Percentiles rank a stretch among this genome's conserved stretches.
Evolutionary conservation across 495 filamentous ascomycete genomes (phyloP).

Genomic region (Daldinia grandis): DNA sequence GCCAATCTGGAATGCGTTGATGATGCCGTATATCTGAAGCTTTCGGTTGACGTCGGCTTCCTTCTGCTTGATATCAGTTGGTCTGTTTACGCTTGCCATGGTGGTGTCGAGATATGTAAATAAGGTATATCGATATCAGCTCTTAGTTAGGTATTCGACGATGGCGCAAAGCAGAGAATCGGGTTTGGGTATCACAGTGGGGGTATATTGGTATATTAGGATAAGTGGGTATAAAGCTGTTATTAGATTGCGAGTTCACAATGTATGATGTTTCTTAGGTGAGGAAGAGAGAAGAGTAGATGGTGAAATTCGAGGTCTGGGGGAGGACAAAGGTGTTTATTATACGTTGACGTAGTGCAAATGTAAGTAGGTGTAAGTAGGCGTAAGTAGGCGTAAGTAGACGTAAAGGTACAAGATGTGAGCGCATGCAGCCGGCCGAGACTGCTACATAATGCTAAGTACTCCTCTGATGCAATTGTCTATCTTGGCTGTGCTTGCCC

Average conservation of each 20-base stretch:
- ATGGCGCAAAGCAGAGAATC: slow-evolving; percentile 10
- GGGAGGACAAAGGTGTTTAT: slow-evolving; percentile 31
- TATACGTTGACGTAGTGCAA: slow-evolving; percentile 38
- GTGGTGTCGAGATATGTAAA: slow-evolving; percentile 13
- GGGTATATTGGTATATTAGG: slow-evolving; percentile 23
- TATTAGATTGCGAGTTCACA: slow-evolving; percentile 13
- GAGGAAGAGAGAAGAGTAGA: slow-evolving; percentile 3
- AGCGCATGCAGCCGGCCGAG: slow-evolving; percentile 34
- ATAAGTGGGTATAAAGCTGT: slow-evolving; percentile 16
- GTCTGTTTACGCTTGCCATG: slow-evolving; percentile 67
- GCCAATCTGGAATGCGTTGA: slow-evolving; percentile 84
- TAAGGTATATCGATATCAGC: slow-evolving; percentile 19
- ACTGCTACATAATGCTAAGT: slow-evolving; percentile 7
- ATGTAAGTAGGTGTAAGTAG: slow-evolving; percentile 7
- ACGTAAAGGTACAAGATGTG: background rate
- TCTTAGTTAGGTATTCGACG: background rate
- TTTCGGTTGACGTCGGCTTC: slow-evolving; percentile 85
- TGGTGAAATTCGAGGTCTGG: background rate
- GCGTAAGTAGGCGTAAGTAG: background rate
- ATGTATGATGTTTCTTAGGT: background rate
- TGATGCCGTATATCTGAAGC: slow-evolving; percentile 93
- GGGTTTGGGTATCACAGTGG: slow-evolving; percentile 28
- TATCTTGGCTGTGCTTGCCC: slow-evolving; percentile 8
- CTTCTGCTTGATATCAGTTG: slow-evolving; percentile 67
- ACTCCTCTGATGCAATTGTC: slow-evolving; percentile 1